Percentiles rank a stretch among this genome's conserved stretches.
These are phyloP conservation scores for Heteromeles arbutifolia DNA, from an alignment of 306 rosid genomes.

Conservation along the genomic window DNA sequence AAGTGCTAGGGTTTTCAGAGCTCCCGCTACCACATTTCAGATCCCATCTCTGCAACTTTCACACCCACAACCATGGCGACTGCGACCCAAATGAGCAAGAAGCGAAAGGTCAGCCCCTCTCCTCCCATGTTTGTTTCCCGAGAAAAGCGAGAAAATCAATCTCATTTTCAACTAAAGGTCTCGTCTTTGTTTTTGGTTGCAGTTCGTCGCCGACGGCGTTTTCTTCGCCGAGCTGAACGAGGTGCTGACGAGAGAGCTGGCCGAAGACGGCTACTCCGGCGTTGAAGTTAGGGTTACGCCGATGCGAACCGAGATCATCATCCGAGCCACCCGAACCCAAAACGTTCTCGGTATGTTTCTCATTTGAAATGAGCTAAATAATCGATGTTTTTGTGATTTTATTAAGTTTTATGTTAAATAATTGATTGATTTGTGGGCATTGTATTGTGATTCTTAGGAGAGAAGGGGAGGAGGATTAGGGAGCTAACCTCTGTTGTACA, in stretches of 20 bases:
- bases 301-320: conserved; percentile 65
- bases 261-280: conserved; percentile 74
- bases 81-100: conserved; percentile 57
- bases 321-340: conserved; percentile 54
- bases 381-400: not conserved
- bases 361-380: not conserved
- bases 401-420: not conserved
- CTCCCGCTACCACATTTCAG: conserved; percentile 15
- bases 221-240: conserved; percentile 77
- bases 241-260: conserved; percentile 68
- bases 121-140: not conserved
- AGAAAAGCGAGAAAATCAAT: not conserved
- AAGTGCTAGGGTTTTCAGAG: conserved; percentile 36
- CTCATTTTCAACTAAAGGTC: not conserved
- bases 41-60: conserved; percentile 10
- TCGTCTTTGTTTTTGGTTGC: not conserved
- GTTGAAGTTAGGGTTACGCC: conserved; percentile 78
- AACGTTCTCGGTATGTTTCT: conserved; percentile 39
- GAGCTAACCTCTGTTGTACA: conserved; percentile 69
- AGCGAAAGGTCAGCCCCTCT: conserved; percentile 48
- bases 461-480: conserved; percentile 70
- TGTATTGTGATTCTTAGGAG: conserved; percentile 29
- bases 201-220: conserved; percentile 70
- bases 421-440: not conserved
- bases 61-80: conserved; percentile 19